Evolutionary conservation across 2,329 filamentous ascomycete species (phyloP).

Genomic region (Ophiostoma montium): DNA sequence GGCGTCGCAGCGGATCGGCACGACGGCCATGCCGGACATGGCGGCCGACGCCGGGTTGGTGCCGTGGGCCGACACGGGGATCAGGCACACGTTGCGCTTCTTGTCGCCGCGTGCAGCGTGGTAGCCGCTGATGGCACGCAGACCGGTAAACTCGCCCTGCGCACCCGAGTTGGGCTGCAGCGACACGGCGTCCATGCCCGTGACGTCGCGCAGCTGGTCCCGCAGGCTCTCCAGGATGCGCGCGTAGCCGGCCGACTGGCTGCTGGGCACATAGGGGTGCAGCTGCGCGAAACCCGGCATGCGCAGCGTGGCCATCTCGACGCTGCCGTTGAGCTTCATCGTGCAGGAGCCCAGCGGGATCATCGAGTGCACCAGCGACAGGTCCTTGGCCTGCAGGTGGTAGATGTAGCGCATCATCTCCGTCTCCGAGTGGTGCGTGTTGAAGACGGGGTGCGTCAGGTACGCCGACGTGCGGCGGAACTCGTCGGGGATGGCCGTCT

Average conservation of each 20-base stretch:
- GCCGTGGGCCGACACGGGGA: constrained; percentile 87
- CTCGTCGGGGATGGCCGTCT: constrained; percentile 31
- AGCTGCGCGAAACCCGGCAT: constrained; percentile 62
- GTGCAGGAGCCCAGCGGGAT: constrained; percentile 94
- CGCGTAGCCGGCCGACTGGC: constrained; percentile 53
- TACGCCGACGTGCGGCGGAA: constrained; percentile 62
- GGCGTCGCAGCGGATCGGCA: constrained; percentile 79
- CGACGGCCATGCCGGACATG: constrained; percentile 91
- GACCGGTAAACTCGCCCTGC: constrained; percentile 85
- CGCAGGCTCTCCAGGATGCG: constrained; percentile 60
- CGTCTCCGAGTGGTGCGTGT: constrained; percentile 87
- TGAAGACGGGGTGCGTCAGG: constrained; percentile 86
- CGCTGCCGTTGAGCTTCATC: constrained; percentile 93
- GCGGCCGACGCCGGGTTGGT: constrained; percentile 92
- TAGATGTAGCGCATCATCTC: constrained; percentile 88
- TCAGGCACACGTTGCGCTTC: constrained; percentile 81
- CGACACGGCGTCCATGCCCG: constrained; percentile 78
- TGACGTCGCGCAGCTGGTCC: constrained; percentile 64
- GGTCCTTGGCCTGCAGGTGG: constrained; percentile 83
- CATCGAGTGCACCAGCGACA: constrained; percentile 93
- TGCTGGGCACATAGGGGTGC: constrained; percentile 62
- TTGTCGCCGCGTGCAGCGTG: constrained; percentile 53
- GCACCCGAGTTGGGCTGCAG: constrained; percentile 93
- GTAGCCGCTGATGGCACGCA: constrained; percentile 77
- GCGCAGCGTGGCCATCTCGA: constrained; percentile 80